Evolutionary conservation across 441 rosid species (phyloP).

Genomic region (Pelargonium cotyledonis): DNA sequence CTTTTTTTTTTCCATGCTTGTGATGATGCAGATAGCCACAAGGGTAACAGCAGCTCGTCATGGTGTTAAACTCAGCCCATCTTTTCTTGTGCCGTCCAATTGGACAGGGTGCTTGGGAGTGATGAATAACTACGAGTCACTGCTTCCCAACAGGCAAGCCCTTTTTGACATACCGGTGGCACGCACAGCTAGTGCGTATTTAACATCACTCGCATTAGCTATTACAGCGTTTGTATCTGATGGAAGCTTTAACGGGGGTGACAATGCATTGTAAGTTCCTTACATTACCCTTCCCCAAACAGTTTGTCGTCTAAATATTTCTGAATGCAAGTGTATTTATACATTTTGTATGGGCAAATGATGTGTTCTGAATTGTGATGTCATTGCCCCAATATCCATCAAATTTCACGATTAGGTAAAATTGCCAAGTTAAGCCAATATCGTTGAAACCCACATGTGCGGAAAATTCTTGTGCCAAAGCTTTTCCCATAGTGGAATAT

Average conservation of each 20-base stretch:
- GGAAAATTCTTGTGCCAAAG: too few relatives aligned
- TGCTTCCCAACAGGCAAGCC: constrained; percentile 76
- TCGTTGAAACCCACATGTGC: too few relatives aligned
- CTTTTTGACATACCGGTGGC: constrained; percentile 85
- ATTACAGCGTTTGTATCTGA: constrained; percentile 67
- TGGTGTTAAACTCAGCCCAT: constrained; percentile 73
- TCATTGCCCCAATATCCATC: too few relatives aligned
- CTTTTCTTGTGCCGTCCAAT: constrained; percentile 80
- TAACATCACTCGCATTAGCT: constrained; percentile 67
- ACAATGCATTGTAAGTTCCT: constrained; percentile 76
- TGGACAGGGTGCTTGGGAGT: constrained; percentile 97
- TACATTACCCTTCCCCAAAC: not conserved
- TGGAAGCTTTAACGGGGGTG: constrained; percentile 83
- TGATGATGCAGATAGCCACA: constrained; percentile 55
- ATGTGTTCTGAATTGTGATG: too few relatives aligned
- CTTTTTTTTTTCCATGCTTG: not conserved
- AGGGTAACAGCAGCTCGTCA: constrained; percentile 67
- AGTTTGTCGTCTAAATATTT: too few relatives aligned
- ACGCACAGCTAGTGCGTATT: constrained; percentile 72
- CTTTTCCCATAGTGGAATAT: not conserved
- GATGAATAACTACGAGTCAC: constrained; percentile 77
- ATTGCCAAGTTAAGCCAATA: not conserved
- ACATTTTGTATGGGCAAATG: too few relatives aligned
- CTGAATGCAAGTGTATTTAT: too few relatives aligned
- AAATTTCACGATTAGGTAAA: not conserved